Percentiles rank a stretch among this genome's conserved stretches.
These are phyloP conservation scores for Stipa capillata DNA, from an alignment of 176 grass and related monocot species.

Conservation along the genomic window DNA sequence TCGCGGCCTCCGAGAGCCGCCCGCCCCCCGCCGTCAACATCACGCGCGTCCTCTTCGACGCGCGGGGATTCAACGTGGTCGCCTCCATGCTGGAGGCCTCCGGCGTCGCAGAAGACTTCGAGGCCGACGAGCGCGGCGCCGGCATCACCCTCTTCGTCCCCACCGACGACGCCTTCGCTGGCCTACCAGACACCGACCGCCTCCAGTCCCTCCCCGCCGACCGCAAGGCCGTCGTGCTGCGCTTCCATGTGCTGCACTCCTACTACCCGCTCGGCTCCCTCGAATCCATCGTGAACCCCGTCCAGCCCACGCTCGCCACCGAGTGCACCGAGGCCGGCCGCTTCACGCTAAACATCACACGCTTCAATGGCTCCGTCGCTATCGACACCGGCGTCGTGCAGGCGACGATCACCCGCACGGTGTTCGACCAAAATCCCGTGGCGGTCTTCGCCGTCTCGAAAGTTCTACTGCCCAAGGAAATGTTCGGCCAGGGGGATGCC, in stretches of 20 bases:
- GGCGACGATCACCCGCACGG: slow-evolving; percentile 87
- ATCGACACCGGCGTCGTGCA: slow-evolving; percentile 94
- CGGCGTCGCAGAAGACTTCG: slow-evolving; percentile 65
- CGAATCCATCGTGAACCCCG: slow-evolving; percentile 94
- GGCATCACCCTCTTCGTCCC: slow-evolving; percentile 94
- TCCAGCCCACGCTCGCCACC: slow-evolving; percentile 92
- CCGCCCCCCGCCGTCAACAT: slow-evolving; percentile 63
- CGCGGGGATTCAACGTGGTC: slow-evolving; percentile 73
- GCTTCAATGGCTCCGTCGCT: slow-evolving; percentile 82
- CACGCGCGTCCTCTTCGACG: slow-evolving; percentile 70
- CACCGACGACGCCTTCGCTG: slow-evolving; percentile 91
- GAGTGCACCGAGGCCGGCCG: slow-evolving; percentile 68
- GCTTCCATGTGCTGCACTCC: slow-evolving; percentile 95
- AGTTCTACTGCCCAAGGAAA: slow-evolving; percentile 83
- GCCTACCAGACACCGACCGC: slow-evolving; percentile 55
- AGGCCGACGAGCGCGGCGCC: slow-evolving; percentile 71
- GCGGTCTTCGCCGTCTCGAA: slow-evolving; percentile 86
- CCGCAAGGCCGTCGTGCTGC: slow-evolving; percentile 75
- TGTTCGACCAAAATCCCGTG: slow-evolving; percentile 93
- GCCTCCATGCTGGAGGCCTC: slow-evolving; percentile 94
- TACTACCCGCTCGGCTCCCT: slow-evolving; percentile 96
- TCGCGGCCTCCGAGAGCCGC: slow-evolving; percentile 63
- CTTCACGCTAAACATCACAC: slow-evolving; percentile 95
- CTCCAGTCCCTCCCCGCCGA: slow-evolving; percentile 88
- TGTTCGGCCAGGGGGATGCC: slow-evolving; percentile 28